phyloP scores from a whole-genome alignment of 2,329 filamentous ascomycete genomes.

The Metarhizium guizhouense region DNA sequence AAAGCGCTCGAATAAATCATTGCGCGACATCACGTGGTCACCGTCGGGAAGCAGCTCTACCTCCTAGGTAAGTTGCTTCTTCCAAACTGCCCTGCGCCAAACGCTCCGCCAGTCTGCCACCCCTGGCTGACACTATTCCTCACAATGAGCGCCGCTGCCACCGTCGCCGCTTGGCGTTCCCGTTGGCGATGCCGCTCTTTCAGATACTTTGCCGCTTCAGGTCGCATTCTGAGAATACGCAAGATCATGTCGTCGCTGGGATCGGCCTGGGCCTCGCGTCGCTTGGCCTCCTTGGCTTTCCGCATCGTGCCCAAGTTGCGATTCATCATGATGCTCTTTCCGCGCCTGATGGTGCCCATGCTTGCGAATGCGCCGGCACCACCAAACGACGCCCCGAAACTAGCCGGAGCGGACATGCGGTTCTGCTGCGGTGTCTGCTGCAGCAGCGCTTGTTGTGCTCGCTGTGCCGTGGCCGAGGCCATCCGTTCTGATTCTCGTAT shows the following conservation, averaged over 20 bases:
- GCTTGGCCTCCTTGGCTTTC: constrained; percentile 90
- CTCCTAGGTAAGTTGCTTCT: constrained; percentile 38
- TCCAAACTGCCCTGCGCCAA: constrained; percentile 30
- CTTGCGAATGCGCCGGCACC: constrained; percentile 45
- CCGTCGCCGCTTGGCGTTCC: constrained; percentile 81
- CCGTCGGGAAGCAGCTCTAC: constrained; percentile 15
- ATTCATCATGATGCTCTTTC: constrained; percentile 84
- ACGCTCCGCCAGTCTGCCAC: constrained; percentile 36
- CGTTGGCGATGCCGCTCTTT: constrained; percentile 88
- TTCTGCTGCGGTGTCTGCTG: constrained; percentile 42
- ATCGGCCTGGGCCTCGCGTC: constrained; percentile 90
- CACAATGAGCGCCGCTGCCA: constrained; percentile 90
- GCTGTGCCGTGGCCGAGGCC: constrained; percentile 75
- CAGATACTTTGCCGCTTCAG: constrained; percentile 79
- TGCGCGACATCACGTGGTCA: background rate
- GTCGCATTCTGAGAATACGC: constrained; percentile 87
- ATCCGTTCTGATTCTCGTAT: constrained; percentile 95
- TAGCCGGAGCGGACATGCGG: constrained; percentile 59
- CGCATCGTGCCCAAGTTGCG: constrained; percentile 94
- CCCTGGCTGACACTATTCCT: constrained; percentile 69
- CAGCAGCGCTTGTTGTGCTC: constrained; percentile 59
- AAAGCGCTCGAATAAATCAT: background rate
- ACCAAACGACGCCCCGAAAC: constrained; percentile 25
- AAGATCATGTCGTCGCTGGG: constrained; percentile 98
- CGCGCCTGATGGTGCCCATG: constrained; percentile 56